These are phyloP conservation scores for Epicoccum nigrum DNA, from an alignment of 2,329 filamentous ascomycete species.

Conservation along the genomic window DNA sequence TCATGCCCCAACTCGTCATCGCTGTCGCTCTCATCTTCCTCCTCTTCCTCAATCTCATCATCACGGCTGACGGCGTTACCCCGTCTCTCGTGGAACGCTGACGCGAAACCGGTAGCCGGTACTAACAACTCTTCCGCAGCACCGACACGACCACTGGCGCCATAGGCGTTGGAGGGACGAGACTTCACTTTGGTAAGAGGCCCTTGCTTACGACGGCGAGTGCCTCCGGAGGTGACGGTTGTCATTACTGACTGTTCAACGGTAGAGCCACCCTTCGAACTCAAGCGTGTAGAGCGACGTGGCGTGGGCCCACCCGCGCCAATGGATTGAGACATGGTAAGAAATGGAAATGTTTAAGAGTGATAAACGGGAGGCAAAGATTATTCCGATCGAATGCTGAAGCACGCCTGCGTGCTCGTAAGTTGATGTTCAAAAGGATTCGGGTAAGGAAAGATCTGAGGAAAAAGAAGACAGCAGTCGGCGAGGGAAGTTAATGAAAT, in stretches of 20 bases:
- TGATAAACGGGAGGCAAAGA: neutral
- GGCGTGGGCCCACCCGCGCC: conserved; percentile 36
- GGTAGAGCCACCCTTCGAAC: conserved; percentile 34
- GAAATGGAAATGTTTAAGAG: neutral
- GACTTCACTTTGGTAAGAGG: conserved; percentile 40
- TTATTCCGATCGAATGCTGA: neutral
- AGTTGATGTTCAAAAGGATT: neutral
- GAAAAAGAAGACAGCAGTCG: neutral
- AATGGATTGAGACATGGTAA: conserved; percentile 32
- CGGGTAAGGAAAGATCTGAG: neutral
- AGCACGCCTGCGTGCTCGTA: neutral
- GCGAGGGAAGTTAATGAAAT: neutral
- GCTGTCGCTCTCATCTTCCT: conserved; percentile 21
- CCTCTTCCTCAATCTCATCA: conserved; percentile 20
- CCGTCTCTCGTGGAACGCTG: conserved; percentile 41
- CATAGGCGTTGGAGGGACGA: conserved; percentile 46
- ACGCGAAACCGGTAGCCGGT: conserved; percentile 37
- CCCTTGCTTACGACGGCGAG: conserved; percentile 28
- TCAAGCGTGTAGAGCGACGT: conserved; percentile 39
- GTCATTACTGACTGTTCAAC: conserved; percentile 33
- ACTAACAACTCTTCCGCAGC: conserved; percentile 37
- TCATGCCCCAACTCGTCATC: conserved; percentile 24
- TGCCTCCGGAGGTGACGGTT: conserved; percentile 21
- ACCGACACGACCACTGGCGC: conserved; percentile 41
- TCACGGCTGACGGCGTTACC: conserved; percentile 34